These are phyloP conservation scores for Magnusiomyces fungicola DNA, from an alignment of 1,139 yeast genomes.

Conservation along the genomic window DNA sequence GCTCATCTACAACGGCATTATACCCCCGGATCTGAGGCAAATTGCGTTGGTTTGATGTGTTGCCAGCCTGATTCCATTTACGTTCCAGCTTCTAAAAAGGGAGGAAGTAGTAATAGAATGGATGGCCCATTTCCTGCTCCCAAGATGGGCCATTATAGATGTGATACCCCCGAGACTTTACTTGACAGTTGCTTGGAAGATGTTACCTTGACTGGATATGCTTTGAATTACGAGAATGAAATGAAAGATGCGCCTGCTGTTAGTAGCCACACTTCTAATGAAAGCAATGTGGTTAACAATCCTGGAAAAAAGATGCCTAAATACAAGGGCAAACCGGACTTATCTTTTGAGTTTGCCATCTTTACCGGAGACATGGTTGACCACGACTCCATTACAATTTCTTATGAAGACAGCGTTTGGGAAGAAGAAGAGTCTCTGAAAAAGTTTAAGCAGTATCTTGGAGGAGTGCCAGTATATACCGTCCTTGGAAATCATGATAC, in stretches of 20 bases:
- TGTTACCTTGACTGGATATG: slow-evolving; percentile 28
- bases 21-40: slow-evolving; percentile 51
- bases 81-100: slow-evolving; percentile 29
- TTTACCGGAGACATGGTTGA: slow-evolving; percentile 69
- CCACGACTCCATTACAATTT: slow-evolving; percentile 50
- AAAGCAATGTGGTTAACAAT: background rate
- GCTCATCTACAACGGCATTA: slow-evolving; percentile 56
- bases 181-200: slow-evolving; percentile 49
- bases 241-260: slow-evolving; percentile 17
- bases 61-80: slow-evolving; percentile 40
- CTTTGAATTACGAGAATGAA: background rate
- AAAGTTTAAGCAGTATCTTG: slow-evolving; percentile 49
- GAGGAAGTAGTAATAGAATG: slow-evolving; percentile 24
- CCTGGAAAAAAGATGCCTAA: background rate
- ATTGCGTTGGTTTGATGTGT: slow-evolving; percentile 48
- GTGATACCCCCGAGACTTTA: slow-evolving; percentile 54
- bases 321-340: slow-evolving; percentile 17
- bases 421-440: slow-evolving; percentile 48
- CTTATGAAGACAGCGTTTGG: slow-evolving; percentile 41
- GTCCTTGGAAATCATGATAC: slow-evolving; percentile 69
- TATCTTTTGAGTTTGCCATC: slow-evolving; percentile 49
- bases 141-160: slow-evolving; percentile 51
- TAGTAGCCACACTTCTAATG: background rate
- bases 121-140: slow-evolving; percentile 46
- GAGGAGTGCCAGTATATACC: slow-evolving; percentile 53